phyloP scores from a whole-genome alignment of 2,329 filamentous ascomycete genomes.

The Aureobasidium sp. region DNA sequence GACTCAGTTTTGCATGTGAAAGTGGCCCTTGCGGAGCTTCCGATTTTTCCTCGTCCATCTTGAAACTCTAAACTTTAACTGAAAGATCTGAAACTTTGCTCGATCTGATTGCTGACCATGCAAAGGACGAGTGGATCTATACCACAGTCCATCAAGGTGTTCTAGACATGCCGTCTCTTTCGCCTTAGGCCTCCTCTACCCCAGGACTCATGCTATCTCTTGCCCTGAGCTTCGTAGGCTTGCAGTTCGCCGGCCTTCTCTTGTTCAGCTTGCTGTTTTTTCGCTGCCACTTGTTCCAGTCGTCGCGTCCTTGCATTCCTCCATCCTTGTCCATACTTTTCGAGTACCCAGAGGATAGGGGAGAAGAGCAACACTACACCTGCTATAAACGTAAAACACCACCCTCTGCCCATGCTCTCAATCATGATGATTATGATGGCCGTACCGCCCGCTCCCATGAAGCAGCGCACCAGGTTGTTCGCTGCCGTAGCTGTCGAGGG shows the following conservation, averaged over 20 bases:
- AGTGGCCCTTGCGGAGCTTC: background rate
- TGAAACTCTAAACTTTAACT: background rate
- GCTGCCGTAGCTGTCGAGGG: constrained; percentile 34
- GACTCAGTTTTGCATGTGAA: background rate
- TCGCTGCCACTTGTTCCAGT: constrained; percentile 19
- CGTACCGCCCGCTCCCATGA: constrained; percentile 29
- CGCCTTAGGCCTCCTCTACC: background rate
- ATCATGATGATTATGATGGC: constrained; percentile 35
- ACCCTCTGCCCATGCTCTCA: constrained; percentile 34
- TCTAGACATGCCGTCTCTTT: background rate
- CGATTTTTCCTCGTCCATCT: background rate
- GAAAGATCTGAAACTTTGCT: constrained; percentile 2
- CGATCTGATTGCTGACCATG: background rate
- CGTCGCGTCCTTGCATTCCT: constrained; percentile 31
- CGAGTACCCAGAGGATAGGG: constrained; percentile 34
- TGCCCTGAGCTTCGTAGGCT: background rate
- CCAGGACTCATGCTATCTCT: background rate
- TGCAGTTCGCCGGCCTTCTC: background rate
- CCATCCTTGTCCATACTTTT: constrained; percentile 35
- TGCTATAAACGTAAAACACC: constrained; percentile 40
- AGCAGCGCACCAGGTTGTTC: constrained; percentile 27
- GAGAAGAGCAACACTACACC: constrained; percentile 30
- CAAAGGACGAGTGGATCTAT: background rate
- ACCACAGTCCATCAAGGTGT: constrained; percentile 1
- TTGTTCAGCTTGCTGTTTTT: constrained; percentile 11